phyloP scores from a whole-genome alignment of 208 protist genomes.

The Leishmania tarentolae region DNA sequence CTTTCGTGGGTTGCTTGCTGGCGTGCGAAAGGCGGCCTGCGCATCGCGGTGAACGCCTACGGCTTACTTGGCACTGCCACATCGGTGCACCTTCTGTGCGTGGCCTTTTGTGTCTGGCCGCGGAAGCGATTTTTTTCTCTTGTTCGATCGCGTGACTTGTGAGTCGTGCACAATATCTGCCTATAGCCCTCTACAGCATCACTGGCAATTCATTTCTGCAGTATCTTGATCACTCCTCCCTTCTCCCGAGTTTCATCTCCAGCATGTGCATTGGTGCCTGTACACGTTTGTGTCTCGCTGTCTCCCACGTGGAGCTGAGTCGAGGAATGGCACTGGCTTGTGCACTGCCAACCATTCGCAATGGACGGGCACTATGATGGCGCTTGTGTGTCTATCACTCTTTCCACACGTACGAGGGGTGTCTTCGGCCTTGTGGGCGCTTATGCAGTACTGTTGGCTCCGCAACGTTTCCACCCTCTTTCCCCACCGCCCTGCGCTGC shows the following conservation, averaged over 20 bases:
- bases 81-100: background rate
- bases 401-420: background rate
- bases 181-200: background rate
- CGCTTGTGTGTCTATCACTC: conserved; percentile 3
- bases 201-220: background rate
- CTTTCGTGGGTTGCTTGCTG: too few relatives aligned
- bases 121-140: background rate
- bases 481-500: background rate
- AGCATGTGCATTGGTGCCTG: background rate
- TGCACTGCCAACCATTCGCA: background rate
- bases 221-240: background rate
- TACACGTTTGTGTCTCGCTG: background rate
- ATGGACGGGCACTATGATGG: background rate
- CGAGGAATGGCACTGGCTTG: background rate
- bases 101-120: background rate
- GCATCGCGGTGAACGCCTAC: too few relatives aligned
- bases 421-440: background rate
- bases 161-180: background rate
- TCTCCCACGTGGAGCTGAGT: background rate
- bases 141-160: background rate
- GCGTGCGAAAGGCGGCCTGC: too few relatives aligned
- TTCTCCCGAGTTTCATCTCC: background rate
- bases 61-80: too few relatives aligned
- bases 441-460: background rate
- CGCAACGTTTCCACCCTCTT: background rate